Evolutionary conservation across 2,329 filamentous ascomycete species (phyloP), one percentile per base, ranked within the genome.

Genomic region (Fusarium coicis): DNA sequence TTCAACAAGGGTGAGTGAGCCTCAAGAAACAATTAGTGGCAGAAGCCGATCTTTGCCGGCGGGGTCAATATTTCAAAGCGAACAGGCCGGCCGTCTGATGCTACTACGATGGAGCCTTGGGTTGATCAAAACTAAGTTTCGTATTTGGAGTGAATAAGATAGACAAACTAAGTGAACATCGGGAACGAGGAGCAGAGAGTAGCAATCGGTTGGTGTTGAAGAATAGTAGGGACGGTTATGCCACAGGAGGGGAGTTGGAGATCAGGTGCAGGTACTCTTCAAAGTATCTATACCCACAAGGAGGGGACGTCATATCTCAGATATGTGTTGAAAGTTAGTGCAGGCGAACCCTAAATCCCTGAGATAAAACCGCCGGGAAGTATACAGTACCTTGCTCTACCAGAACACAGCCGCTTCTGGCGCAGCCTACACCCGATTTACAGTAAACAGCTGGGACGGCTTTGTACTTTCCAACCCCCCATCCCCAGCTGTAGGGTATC

Each of bases 331-430:
- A 67, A 62, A 68, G 50, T 54, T 57, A 28, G 59, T 68, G 55
- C 55, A 60, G 42, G 34, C 15, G 28, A 56, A 37, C 49, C 57
- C 56, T 37, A 58, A 53, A 42, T 18, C n/a, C 19, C 18, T 59
- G 53, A 32, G 55, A 39, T 19, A 16, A 19, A n/a, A 23, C 43
- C 26, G 42, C 30, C 21, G 9, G 43, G 26, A 71, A 60, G 73
- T 75, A 75, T 40, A 71, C 52, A 37, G 47, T 75, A 74, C 73
- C 57, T 71, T 58, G 39, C 37, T 49, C 59, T 66, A 47, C 70
- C 37, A 54, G 37, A 59, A 30, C 30, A 37, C 34, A 46, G n/a
- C 64, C 42, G 47, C 43, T 37, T 50, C 26, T 40, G 26, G 42
- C 28, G 37, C n/a, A 63, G 36, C 32, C 18, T 26, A 50, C 40